Conservation (phyloP, 495 filamentous ascomycete species). For the Mycothermus thermophilus region DNA sequence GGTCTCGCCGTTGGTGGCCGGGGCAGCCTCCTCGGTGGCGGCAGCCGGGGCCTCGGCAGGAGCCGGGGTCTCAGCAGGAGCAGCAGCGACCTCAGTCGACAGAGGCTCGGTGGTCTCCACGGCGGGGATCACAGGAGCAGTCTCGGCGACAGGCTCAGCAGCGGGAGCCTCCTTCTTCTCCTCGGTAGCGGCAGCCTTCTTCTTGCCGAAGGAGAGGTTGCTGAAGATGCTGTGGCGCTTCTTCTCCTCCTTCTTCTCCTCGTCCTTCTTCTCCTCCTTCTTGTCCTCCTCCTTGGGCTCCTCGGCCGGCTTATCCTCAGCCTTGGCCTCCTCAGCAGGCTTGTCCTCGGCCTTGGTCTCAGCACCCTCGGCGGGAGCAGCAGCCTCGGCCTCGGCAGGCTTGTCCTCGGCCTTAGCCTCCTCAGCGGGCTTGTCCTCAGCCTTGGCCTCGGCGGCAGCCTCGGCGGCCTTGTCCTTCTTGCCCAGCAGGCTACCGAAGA, state of each 20-base stretch:
- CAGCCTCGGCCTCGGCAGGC: conserved; percentile 24
- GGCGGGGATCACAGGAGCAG: conserved; percentile 42
- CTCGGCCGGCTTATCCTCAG: conserved; percentile 15
- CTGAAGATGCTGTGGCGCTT: conserved; percentile 41
- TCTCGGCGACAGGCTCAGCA: conserved; percentile 38
- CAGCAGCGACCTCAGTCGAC: conserved; percentile 31
- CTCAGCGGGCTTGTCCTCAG: conserved; percentile 4
- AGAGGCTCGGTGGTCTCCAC: conserved; percentile 43
- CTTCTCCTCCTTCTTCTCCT: conserved; percentile 9
- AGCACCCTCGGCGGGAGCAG: conserved; percentile 13
- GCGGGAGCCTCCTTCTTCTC: conserved; percentile 20
- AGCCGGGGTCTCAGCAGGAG: conserved; percentile 30
- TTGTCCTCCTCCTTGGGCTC: conserved; percentile 17
- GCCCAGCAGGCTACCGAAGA: conserved; percentile 62
- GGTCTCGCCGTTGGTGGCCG: conserved; percentile 37
- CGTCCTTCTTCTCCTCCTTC: conserved; percentile 23
- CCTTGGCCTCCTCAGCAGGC: conserved; percentile 18
- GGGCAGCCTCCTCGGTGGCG: conserved; percentile 29
- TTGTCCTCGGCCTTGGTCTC: conserved; percentile 22
- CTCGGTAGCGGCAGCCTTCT: conserved; percentile 29
- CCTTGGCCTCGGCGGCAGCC: conserved; percentile 32
- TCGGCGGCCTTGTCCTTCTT: conserved; percentile 58
- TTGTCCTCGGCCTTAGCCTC: conserved; percentile 26
- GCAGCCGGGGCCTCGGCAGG: conserved; percentile 29
- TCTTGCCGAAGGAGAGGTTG: conserved; percentile 38